Conservation (phyloP, 73 alveolate genomes). For the Paramecium sonneborni region DNA sequence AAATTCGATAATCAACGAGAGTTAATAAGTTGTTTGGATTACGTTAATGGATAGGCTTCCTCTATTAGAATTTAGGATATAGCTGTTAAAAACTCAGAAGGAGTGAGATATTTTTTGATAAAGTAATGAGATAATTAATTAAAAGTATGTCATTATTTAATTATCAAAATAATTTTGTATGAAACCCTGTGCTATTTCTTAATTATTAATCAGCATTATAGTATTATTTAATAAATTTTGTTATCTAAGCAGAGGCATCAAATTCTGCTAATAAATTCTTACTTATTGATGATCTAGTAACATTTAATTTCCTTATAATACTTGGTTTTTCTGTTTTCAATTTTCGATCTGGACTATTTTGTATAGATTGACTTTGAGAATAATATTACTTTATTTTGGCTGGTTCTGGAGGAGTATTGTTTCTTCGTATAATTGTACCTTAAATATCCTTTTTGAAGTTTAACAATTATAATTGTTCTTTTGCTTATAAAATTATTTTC, state of each 20-base stretch:
- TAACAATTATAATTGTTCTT: slow-evolving; percentile 15
- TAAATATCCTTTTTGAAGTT: not conserved
- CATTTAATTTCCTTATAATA: slow-evolving; percentile 21
- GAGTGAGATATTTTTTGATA: not conserved
- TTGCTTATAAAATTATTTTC: not conserved
- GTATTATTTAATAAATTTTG: slow-evolving; percentile 46
- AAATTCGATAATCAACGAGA: not conserved
- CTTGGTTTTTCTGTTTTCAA: slow-evolving; percentile 53
- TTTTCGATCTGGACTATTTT: slow-evolving; percentile 50
- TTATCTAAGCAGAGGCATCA: slow-evolving; percentile 51
- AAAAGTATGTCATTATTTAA: not conserved
- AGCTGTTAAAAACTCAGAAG: not conserved
- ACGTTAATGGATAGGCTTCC: not conserved
- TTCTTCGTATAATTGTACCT: slow-evolving; percentile 43
- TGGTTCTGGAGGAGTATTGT: slow-evolving; percentile 57
- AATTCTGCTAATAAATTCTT: slow-evolving; percentile 54
- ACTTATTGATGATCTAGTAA: slow-evolving; percentile 46
- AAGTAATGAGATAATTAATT: not conserved
- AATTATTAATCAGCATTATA: slow-evolving; percentile 47
- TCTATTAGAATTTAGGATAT: not conserved
- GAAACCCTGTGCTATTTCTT: slow-evolving; percentile 53
- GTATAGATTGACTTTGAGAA: slow-evolving; percentile 9
- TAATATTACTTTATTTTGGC: slow-evolving; percentile 26
- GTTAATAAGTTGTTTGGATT: not conserved
- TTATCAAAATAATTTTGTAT: slow-evolving; percentile 39